Evolutionary conservation across 257 asterid species (phyloP).

Genomic region (Solanum dulcamara): DNA sequence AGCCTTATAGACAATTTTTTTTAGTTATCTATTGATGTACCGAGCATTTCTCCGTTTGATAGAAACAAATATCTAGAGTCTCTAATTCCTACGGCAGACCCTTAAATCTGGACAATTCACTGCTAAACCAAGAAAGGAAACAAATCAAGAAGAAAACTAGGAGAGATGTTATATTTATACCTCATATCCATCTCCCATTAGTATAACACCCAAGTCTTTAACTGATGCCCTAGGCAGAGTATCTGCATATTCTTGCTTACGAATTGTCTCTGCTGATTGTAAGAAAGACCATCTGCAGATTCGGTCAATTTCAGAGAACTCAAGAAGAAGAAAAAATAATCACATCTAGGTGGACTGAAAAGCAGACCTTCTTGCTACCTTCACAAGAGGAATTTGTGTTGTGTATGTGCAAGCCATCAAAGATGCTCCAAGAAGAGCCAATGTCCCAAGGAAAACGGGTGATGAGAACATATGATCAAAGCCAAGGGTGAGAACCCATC

Average conservation of each 20-base stretch:
- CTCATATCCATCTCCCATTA: conserved; percentile 89
- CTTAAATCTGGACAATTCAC: not conserved
- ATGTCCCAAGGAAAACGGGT: conserved; percentile 66
- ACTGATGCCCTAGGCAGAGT: conserved; percentile 69
- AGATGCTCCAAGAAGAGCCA: conserved; percentile 69
- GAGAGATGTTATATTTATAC: conserved; percentile 13
- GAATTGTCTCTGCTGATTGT: conserved; percentile 54
- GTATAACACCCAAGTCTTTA: conserved; percentile 70
- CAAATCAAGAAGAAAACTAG: not conserved
- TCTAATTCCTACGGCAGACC: not conserved
- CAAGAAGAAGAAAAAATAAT: not conserved
- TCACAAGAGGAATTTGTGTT: conserved; percentile 81
- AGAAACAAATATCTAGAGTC: not conserved
- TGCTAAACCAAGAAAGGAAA: not conserved
- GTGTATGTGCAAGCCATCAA: conserved; percentile 89
- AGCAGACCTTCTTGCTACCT: conserved; percentile 85
- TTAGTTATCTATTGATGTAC: not conserved
- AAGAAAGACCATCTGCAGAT: conserved; percentile 78
- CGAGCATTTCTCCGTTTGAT: not conserved
- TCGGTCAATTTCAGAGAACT: not conserved
- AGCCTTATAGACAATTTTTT: not conserved
- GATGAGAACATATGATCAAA: conserved; percentile 92
- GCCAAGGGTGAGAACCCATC: conserved; percentile 82
- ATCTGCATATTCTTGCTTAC: conserved; percentile 75
- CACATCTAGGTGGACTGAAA: not conserved